Conservation (phyloP, 306 rosid genomes). For the Glycine latifolia region DNA sequence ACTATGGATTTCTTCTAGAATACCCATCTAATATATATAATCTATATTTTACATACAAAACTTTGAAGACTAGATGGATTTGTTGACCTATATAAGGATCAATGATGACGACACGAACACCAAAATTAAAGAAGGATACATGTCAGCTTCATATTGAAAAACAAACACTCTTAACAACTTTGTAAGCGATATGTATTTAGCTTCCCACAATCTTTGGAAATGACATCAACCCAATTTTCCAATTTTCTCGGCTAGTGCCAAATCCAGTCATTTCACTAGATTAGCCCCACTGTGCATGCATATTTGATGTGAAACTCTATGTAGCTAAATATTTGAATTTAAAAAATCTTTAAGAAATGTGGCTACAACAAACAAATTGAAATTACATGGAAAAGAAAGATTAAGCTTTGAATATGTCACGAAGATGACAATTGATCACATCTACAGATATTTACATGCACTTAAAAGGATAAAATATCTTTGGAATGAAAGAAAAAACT, state of each 20-base stretch:
- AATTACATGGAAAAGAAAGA: background rate
- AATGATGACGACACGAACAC: background rate
- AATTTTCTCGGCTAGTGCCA: no score
- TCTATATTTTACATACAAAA: background rate
- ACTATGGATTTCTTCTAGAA: background rate
- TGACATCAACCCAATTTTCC: background rate
- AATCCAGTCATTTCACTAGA: no score
- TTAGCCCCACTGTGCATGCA: background rate
- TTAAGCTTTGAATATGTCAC: background rate
- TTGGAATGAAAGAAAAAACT: no score
- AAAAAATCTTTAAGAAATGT: background rate
- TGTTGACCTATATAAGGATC: background rate
- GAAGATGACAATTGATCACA: background rate
- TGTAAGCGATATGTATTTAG: background rate
- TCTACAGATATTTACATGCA: no score
- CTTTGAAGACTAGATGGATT: background rate
- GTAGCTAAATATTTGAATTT: background rate
- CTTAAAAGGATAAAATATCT: no score
- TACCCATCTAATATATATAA: background rate
- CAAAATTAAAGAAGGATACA: background rate
- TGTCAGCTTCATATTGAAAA: background rate
- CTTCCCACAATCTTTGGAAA: constrained; percentile 8
- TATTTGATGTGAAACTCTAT: background rate
- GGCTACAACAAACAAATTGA: background rate
- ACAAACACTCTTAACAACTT: background rate